Evolutionary conservation across 306 rosid species (phyloP), one percentile per base, ranked within the genome.

Genomic region (Fragaria iinumae): DNA sequence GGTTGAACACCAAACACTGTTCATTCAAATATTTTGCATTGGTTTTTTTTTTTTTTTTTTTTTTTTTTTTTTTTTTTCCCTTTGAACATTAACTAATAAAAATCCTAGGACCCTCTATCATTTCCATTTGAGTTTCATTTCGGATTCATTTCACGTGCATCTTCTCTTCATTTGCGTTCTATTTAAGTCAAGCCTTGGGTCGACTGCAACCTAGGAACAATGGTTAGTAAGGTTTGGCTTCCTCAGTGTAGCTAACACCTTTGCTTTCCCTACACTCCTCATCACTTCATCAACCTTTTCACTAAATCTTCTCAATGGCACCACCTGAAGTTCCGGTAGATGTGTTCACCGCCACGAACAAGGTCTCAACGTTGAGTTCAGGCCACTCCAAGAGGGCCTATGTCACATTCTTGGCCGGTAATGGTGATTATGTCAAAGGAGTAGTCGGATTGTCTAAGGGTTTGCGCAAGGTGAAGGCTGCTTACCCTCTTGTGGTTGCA

Each of bases 361-460:
- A 77, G 75, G 81, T 80, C 32, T 82, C 65, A 2, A 29, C 69
- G 3, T 52, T 65, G 11, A 50, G 52, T 55, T 47, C 70, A 21
- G 72, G 79, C 65, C 73, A 70, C 45, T 73, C 81, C 16, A 84
- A 67, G 56, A 84, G 86, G 69, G 91, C 89, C 5, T 90, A 70
- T 59, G 85, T 90, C 52, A 86, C 91, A 11, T 90, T 90, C 76
- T 84, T 90, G 73, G 91, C 91, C 17, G 94, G 91, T 5, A 73
- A 76, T 52, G 94, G 89, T 0, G 94, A 88, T 55, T 90, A 88
- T 66, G 82, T 90, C 5, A 90, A 90, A 71, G 94, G 94, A 32
- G 94, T 86, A 17, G 89, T 77, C 13, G 89, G 90, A 48, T 72
- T 90, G 87, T 91, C 88, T 0, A 90, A 86, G 79, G 90, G 94